phyloP scores from a whole-genome alignment of 345 rosid genomes.

The Murraya koenigii region DNA sequence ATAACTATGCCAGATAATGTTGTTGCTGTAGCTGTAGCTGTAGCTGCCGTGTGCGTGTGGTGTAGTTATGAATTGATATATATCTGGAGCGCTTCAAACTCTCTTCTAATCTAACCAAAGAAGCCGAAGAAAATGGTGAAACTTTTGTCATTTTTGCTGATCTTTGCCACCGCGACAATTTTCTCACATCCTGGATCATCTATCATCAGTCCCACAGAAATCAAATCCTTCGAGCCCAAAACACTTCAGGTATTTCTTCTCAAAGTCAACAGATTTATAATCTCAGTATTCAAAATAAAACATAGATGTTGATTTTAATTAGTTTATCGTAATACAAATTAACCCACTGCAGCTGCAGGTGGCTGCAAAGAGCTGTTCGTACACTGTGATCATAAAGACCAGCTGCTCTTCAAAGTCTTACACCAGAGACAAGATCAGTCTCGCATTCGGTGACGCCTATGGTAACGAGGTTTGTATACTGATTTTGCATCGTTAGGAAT shows the following conservation, averaged over 20 bases:
- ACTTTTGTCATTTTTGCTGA: not conserved
- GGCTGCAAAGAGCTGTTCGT: not conserved
- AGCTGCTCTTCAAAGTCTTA: not conserved
- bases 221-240: not conserved
- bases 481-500: not conserved
- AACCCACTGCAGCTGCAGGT: not conserved
- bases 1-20: not conserved
- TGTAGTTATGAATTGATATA: not conserved
- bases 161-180: not conserved
- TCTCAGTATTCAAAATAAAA: not conserved
- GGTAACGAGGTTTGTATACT: not conserved
- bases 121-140: not conserved
- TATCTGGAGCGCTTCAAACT: not conserved
- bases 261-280: not conserved
- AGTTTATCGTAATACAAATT: not conserved
- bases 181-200: not conserved
- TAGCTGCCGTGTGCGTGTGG: not conserved
- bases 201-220: not conserved
- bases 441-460: not conserved
- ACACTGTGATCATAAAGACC: not conserved
- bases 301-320: not conserved
- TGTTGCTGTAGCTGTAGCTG: not conserved
- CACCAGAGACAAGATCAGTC: slow-evolving; percentile 2
- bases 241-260: not conserved
- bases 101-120: not conserved